Evolutionary conservation across 2,329 filamentous ascomycete genomes (phyloP), one percentile per base, ranked within the genome.

Genomic region (Fonsecaea monophora): DNA sequence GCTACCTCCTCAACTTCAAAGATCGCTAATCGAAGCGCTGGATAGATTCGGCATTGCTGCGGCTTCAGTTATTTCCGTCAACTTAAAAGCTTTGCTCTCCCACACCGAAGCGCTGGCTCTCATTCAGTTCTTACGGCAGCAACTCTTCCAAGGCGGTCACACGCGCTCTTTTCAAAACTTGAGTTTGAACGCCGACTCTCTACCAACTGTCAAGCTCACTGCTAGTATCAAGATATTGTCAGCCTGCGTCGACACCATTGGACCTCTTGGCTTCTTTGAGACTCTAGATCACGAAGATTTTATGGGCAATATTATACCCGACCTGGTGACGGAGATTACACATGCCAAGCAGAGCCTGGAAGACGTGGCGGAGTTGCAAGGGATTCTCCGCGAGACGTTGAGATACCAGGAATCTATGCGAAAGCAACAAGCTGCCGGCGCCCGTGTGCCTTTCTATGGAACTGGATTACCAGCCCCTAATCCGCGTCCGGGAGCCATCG

Each of bases 291-390:
- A 79, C 64, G 79, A 82, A 64, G 75, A 78, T 40, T 80, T 82
- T 50, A 75, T 83, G 13, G 68, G 70, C 38, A 69, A 62, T 32
- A 66, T 74, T 35, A 78, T 83, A 59, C 76, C 79, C 15, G 80
- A 83, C 56, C 79, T 84, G 76, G 78, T 81, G 66, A 80, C 81
- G 3, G 82, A 84, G 68, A 76, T 84, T 34, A 81, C 81, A 3
- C 80, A 81, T 55, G 79, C 81, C 1, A 76, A 82, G 6, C 79
- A 80, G 15, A 80, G 81, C 38, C 77, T 83, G 53, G 80, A 83
- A 63, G 82, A 84, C 68, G 80, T 82, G 1, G 77, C 77, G 2
- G 81, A 82, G 66, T 75, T 83, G 30, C 78, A 79, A 66, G 81
- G 81, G 6, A 78, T 83, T n/a, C 74, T 82, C 13, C 77, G 79